Base-by-base conservation (phyloP, 768 basidiomycete genomes). In the Russula foetens region DNA sequence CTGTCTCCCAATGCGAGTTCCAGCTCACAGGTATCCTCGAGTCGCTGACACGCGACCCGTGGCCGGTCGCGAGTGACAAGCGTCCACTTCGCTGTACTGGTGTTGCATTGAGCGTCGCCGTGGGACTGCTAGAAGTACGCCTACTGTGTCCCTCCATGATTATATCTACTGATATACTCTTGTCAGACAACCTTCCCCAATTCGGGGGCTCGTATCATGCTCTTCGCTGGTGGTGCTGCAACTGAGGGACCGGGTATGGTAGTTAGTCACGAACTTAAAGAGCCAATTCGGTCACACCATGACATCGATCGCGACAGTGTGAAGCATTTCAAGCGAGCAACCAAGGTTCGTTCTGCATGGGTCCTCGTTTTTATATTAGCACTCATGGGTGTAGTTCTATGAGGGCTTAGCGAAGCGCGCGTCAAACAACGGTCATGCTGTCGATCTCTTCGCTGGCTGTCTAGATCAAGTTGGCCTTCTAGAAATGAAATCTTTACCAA, bases 201-300 rank as follows among this genome's bases (percentile, higher is more conserved):
- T 71, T 96, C 96, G 12, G 97, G 97, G 44, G 95, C 88, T 19
- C 84, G 96, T 54, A 90, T 99, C 74, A 96, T 98, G 90, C 71
- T 98, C 35, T 98, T 98, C 69, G 77, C 94, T 39, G 97, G 96
- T 67, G 97, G 97, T 29, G 92, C 97, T 15, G 88, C 89, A 11
- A 97, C 96, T 1, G 94, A 98, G 69, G 97, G 97, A 2, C 97
- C 97, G 0, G 97, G 97, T 19, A 85, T 94, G 85, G 95, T 98
- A 33, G 97, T 98, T 58, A 88, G 82, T 73, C 91, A 91, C 65
- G 96, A 98, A 74, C 78, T 98, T 58, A 90, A 92, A 75, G 97
- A 99, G 69, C 93, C 95, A 2, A 98, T 99, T 63, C 88, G 97
- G 55, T 97, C 94, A 8, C 97, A 99, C 71, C 96, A 98, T 75